Conservation (phyloP, 2,329 filamentous ascomycete genomes). For the Colletotrichum sp. region DNA sequence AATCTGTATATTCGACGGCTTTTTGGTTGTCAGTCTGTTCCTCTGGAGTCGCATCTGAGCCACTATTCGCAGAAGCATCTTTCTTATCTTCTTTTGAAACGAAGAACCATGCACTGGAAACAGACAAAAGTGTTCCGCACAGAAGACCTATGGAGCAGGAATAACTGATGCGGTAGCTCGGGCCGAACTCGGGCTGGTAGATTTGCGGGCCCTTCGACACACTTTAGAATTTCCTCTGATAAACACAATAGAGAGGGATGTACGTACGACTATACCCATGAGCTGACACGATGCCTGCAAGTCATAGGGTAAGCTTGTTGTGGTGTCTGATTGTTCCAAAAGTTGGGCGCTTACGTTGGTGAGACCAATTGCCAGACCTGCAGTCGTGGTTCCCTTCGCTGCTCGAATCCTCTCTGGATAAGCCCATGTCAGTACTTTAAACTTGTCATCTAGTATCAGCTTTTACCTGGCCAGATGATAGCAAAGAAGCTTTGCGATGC, state of each 20-base stretch:
- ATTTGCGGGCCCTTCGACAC: conserved; percentile 36
- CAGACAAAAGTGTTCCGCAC: conserved; percentile 27
- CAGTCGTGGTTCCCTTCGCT: conserved; percentile 41
- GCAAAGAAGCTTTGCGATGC: conserved; percentile 42
- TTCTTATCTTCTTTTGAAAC: conserved; percentile 21
- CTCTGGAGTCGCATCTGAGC: neutral
- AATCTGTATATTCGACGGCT: neutral
- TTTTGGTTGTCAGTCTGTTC: neutral
- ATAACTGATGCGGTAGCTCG: conserved; percentile 41
- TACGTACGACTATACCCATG: conserved; percentile 38
- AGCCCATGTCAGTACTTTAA: neutral
- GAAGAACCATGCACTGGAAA: conserved; percentile 25
- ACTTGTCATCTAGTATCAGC: fast-evolving
- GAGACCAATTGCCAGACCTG: conserved; percentile 40
- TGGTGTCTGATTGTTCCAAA: neutral
- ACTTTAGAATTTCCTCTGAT: neutral
- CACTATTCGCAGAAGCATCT: neutral
- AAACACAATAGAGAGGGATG: too few species aligned
- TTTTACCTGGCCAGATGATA: conserved; percentile 39
- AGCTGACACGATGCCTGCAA: conserved; percentile 32
- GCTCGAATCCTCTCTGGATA: conserved; percentile 39
- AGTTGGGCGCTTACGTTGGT: conserved; percentile 32
- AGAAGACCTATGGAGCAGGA: conserved; percentile 37
- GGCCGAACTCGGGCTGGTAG: conserved; percentile 43
- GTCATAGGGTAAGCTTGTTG: neutral